Evolutionary conservation across 2,329 filamentous ascomycete species (phyloP), one percentile per base, ranked within the genome.

Genomic region (Neopestalotiopsis sp.): DNA sequence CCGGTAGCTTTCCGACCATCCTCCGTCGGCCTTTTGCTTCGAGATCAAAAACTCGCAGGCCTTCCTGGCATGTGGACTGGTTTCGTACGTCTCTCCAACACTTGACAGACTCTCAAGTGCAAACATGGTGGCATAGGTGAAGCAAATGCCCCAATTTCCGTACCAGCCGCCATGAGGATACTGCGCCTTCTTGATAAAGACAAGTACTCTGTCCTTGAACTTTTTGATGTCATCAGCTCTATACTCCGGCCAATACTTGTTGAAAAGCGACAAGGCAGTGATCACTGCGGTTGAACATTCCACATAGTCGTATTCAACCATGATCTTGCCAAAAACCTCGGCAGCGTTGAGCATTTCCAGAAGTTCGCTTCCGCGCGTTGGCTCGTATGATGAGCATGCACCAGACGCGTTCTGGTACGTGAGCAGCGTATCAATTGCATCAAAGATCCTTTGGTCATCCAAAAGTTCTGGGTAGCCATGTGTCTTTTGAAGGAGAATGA

Each of bases 271-370:
- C 24, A 99, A 85, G 0, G 93, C 94, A 1, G 94, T 98, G 3
- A 99, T 92, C 38, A 94, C 94, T 0, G 96, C 95, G 2, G 96
- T 98, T 0, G 96, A 99, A 84, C 96, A 99, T 80, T 99, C 96
- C 0, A 95, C 94, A 77, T 99, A 98, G 79, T 97, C 94, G 79
- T 99, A 99, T 78, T 98, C 95, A 67, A 99, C 92, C 96, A 99
- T 99, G 82, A 99, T 99, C 24, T 91, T 89, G 14, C 94, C 95
- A 79, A 99, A 99, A 0, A 99, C 95, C 79, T 99, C 96, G 1
- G 96, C 96, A 0, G 95, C 95, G 76, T 99, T 99, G 58, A 99
- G 88, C 78, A 91, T 86, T 80, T 99, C 96, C 73, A 98, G 80
- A 73, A 88, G 89, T 73, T 92, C 86, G 10, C 93, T 92, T 2